A percentile compares a stretch with the other conserved stretches of the same genome.
Evolutionary conservation across 345 rosid species (phyloP).

Genomic region (Hevea brasiliensis): DNA sequence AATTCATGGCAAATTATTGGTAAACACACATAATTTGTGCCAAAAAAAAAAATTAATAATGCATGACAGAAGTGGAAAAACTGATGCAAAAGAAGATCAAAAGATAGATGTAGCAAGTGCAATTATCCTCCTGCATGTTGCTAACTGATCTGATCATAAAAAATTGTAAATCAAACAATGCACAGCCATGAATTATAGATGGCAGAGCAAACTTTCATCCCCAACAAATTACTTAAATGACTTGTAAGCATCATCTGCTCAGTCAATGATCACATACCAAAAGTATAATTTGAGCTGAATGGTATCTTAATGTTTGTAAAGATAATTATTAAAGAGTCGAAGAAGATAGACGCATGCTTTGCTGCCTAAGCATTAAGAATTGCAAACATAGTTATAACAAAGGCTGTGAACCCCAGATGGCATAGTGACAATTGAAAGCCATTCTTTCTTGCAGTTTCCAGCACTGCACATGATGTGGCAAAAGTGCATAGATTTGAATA

Average conservation of each 20-base stretch:
- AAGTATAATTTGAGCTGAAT: neutral
- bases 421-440: neutral
- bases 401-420: neutral
- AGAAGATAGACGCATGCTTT: neutral
- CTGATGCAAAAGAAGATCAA: neutral
- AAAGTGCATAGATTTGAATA: neutral
- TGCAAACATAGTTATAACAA: neutral
- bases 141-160: too few species aligned
- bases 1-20: neutral
- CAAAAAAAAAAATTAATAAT: too few species aligned
- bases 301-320: neutral
- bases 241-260: neutral
- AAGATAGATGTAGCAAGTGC: neutral
- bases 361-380: neutral
- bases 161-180: neutral
- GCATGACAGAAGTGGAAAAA: neutral
- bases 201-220: neutral
- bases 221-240: neutral
- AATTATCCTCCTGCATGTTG: neutral
- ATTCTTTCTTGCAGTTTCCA: neutral
- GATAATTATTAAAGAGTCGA: too few species aligned
- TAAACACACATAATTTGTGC: too few species aligned
- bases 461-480: neutral
- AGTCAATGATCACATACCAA: neutral
- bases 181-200: neutral